phyloP scores from a whole-genome alignment of 192 early-diverging fungal species.

The Martensiomyces pterosporus region DNA sequence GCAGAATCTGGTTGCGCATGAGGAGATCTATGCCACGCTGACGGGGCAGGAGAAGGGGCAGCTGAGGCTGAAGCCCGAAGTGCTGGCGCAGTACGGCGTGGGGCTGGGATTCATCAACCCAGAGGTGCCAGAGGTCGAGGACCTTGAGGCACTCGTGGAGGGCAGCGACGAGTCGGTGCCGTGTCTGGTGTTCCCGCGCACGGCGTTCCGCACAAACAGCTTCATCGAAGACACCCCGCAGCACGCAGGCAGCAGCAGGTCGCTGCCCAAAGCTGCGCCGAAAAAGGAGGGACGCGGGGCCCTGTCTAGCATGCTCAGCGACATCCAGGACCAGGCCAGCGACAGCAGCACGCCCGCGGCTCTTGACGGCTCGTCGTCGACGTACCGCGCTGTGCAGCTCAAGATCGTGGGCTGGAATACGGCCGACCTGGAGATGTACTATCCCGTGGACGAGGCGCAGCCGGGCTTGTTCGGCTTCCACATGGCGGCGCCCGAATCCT shows the following conservation, averaged over 20 bases:
- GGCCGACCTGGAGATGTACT: slow-evolving; percentile 49
- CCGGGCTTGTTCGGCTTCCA: slow-evolving; percentile 66
- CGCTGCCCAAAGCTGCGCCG: too few species aligned
- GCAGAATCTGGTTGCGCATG: slow-evolving; percentile 32
- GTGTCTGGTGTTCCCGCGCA: slow-evolving; percentile 51
- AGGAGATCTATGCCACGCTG: slow-evolving; percentile 32
- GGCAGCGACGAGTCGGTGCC: slow-evolving; percentile 20
- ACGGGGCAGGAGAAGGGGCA: slow-evolving; percentile 38
- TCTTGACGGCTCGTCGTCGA: not conserved
- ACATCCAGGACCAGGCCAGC: not conserved
- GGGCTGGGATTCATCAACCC: slow-evolving; percentile 51
- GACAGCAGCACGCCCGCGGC: not conserved
- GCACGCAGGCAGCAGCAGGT: not conserved
- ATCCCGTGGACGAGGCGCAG: slow-evolving; percentile 50
- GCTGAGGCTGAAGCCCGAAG: slow-evolving; percentile 29
- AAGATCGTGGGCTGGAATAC: slow-evolving; percentile 47
- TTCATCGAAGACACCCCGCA: slow-evolving; percentile 25
- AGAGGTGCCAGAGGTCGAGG: slow-evolving; percentile 16
- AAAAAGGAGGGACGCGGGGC: not conserved
- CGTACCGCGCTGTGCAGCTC: slow-evolving; percentile 47
- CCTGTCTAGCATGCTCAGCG: slow-evolving; percentile 22
- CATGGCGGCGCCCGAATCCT: slow-evolving; percentile 33
- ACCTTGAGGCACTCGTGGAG: slow-evolving; percentile 30
- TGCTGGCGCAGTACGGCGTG: slow-evolving; percentile 46
- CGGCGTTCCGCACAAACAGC: slow-evolving; percentile 52